phyloP scores from a whole-genome alignment of 495 filamentous ascomycete genomes.

The Podospora anserina region DNA sequence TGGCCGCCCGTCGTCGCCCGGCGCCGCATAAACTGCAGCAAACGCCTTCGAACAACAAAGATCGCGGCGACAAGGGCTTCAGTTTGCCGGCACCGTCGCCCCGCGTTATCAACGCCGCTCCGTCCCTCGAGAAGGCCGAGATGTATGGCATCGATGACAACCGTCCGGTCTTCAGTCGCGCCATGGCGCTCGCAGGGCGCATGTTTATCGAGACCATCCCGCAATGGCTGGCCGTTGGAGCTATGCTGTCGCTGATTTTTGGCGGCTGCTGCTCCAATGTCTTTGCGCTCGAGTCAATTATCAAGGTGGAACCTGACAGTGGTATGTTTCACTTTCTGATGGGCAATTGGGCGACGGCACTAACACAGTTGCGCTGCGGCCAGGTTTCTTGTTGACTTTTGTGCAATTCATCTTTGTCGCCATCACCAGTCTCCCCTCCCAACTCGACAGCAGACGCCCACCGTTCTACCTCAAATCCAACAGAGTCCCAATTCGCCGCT shows the following conservation, averaged over 20 bases:
- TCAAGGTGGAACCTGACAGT: constrained; percentile 72
- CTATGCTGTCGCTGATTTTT: constrained; percentile 87
- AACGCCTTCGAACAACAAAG: constrained; percentile 31
- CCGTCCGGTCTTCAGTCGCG: constrained; percentile 50
- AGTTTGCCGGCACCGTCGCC: constrained; percentile 35
- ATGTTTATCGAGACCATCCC: constrained; percentile 62
- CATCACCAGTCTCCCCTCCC: constrained; percentile 70
- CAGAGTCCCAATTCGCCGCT: constrained; percentile 77
- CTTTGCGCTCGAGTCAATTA: constrained; percentile 91
- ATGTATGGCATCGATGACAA: constrained; percentile 56
- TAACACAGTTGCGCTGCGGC: background rate
- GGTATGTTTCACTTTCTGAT: constrained; percentile 40
- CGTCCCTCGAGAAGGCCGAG: constrained; percentile 54
- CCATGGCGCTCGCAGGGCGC: constrained; percentile 52
- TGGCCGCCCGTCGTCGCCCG: constrained; percentile 36
- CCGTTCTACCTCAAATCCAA: constrained; percentile 71
- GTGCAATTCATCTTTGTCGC: constrained; percentile 88
- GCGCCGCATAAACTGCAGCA: constrained; percentile 37
- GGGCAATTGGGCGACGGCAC: background rate
- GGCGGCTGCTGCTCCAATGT: constrained; percentile 98
- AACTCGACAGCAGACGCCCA: constrained; percentile 56
- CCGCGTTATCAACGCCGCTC: constrained; percentile 53
- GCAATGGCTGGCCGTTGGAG: constrained; percentile 61
- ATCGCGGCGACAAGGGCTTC: constrained; percentile 33
- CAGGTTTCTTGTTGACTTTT: constrained; percentile 88